These are phyloP conservation scores for Fusarium euwallaceae DNA, from an alignment of 2,329 filamentous ascomycete species.

Conservation along the genomic window DNA sequence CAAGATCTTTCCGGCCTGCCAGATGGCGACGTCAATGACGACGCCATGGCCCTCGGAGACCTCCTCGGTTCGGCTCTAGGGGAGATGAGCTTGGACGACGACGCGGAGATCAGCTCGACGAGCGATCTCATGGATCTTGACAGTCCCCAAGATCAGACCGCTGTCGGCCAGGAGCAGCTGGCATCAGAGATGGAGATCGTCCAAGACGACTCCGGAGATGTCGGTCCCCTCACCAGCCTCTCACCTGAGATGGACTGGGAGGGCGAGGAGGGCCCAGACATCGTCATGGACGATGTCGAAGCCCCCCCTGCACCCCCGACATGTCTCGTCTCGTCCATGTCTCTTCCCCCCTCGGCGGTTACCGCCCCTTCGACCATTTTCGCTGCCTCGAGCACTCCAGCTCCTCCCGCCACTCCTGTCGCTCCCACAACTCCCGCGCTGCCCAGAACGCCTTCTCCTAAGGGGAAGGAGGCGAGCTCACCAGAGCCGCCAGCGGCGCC, in stretches of 20 bases:
- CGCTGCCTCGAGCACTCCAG: neutral
- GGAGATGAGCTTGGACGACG: neutral
- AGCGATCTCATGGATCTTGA: slow-evolving; percentile 5
- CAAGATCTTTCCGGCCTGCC: neutral
- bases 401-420: neutral
- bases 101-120: neutral
- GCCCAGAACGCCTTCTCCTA: neutral
- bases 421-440: neutral
- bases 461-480: neutral
- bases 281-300: slow-evolving; percentile 12
- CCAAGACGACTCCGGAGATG: neutral
- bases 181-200: neutral
- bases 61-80: neutral
- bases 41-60: neutral
- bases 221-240: neutral
- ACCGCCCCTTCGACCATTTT: neutral
- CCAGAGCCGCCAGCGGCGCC: neutral
- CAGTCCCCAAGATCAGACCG: neutral
- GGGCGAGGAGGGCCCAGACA: neutral
- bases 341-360: too few relatives aligned
- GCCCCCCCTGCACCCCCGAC: neutral
- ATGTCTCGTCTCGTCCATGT: too few relatives aligned
- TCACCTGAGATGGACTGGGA: neutral
- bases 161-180: neutral
- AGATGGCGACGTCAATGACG: neutral